A percentile compares a stretch with the other conserved stretches of the same genome.
Evolutionary conservation across 108 stramenopile genomes (phyloP).

Genomic region (Cyclostephanos invisitatus): DNA sequence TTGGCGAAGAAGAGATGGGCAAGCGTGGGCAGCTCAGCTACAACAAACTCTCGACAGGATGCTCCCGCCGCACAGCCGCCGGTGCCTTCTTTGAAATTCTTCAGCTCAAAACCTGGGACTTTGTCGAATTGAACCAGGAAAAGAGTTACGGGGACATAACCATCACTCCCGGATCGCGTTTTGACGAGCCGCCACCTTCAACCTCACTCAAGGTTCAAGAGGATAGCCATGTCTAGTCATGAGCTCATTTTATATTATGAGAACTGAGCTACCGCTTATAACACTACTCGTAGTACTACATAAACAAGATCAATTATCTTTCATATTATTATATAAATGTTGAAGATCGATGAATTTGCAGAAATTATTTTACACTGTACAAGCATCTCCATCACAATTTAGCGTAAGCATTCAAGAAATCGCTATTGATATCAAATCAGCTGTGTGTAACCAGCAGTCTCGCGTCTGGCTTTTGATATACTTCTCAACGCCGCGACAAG

Average conservation of each 20-base stretch:
- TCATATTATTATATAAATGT: neutral
- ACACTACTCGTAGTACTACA: neutral
- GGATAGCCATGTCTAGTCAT: neutral
- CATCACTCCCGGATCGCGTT: conserved; percentile 56
- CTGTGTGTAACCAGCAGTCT: neutral
- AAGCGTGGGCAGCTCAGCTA: conserved; percentile 60
- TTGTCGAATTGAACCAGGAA: conserved; percentile 89
- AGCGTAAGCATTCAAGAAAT: no score
- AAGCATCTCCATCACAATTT: neutral
- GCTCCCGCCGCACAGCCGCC: conserved; percentile 80
- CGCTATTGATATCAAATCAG: neutral
- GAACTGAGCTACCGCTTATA: neutral
- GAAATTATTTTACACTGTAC: no score
- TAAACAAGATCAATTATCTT: neutral
- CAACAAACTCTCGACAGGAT: conserved; percentile 61
- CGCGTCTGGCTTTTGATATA: neutral
- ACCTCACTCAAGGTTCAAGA: neutral
- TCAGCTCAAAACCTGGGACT: conserved; percentile 98
- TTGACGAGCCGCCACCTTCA: conserved; percentile 49
- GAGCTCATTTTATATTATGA: neutral
- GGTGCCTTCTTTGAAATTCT: conserved; percentile 91
- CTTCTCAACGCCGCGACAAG: neutral
- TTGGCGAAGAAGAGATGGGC: conserved; percentile 43
- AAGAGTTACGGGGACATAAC: conserved; percentile 90
- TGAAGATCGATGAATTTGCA: no score